These are phyloP conservation scores for Microascus cirrosus DNA, from an alignment of 2,329 filamentous ascomycete species.

Conservation along the genomic window DNA sequence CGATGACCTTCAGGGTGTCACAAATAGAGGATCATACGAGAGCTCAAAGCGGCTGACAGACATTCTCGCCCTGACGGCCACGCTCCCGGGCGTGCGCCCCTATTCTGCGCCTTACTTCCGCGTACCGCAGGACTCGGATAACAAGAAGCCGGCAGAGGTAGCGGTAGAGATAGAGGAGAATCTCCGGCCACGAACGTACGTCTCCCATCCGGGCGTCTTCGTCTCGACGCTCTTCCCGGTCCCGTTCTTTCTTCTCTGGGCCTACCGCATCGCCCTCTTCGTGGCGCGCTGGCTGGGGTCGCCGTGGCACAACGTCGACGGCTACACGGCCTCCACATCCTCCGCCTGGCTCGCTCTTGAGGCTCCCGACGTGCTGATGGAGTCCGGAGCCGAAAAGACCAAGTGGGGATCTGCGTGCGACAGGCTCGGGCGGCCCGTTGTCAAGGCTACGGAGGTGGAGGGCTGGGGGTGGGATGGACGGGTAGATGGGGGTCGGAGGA, in stretches of 20 bases:
- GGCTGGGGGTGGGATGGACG: constrained; percentile 70
- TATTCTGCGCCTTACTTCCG: constrained; percentile 7
- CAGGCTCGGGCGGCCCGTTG: constrained; percentile 41
- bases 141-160: constrained; percentile 9
- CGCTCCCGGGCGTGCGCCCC: constrained; percentile 46
- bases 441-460: constrained; percentile 71
- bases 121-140: constrained; percentile 6
- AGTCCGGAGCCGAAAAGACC: constrained; percentile 35
- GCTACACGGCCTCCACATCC: constrained; percentile 66
- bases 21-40: constrained; percentile 61
- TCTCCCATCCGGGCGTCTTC: constrained; percentile 80
- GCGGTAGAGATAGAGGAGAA: constrained; percentile 7
- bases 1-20: constrained; percentile 67
- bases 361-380: constrained; percentile 49
- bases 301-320: constrained; percentile 73
- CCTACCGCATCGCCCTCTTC: constrained; percentile 58
- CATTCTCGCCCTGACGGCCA: constrained; percentile 62
- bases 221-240: constrained; percentile 73
- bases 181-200: constrained; percentile 52
- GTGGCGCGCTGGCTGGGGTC: constrained; percentile 69
- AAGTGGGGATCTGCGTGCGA: constrained; percentile 83
- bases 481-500: constrained; percentile 21
- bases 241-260: constrained; percentile 37
- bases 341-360: constrained; percentile 70
- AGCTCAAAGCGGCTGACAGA: constrained; percentile 81